Base-by-base conservation (phyloP, 2,329 filamentous ascomycete species). In the Spiromastix sp. region DNA sequence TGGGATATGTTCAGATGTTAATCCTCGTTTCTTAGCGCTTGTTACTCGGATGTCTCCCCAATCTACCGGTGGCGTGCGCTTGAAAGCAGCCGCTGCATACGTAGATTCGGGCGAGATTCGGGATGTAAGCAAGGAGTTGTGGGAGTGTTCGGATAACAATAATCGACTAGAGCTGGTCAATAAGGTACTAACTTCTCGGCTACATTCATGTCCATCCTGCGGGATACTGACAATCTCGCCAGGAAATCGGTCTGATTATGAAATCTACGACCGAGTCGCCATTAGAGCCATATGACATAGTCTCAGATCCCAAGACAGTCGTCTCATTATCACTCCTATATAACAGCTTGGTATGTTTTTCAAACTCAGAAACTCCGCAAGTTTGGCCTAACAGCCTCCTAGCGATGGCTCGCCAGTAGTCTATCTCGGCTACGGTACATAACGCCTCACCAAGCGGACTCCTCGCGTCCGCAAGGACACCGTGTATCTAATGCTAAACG, bases 361-460 rank as follows among this genome's bases (percentile, higher is more conserved):
- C 12, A 21, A 25, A 13, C 8, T 9, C 6, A 2, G 3, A 11
- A 30, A 5, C 13, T 8, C n/a, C 4, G 11, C 25, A 16, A 12
- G 30, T 16, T 24, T 34, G 39, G 30, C 32, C 47, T 50, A 34
- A 48, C 32, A 15, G 12, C 5, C 15, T 28, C 28, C 32, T 39
- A 68, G 64, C 91, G 93, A 67, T 98, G 91, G 91, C 74, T 98
- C 22, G 79, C 83, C 13, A 80, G 80, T 47, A 91, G 89, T 61
- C 77, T 93, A 27, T 66, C 71, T n/a, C 71, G 83, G 38, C 69
- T 98, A 35, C 76, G 91, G 27, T 79, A 89, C 51, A 85, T 95
- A 49, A 89, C 84, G 13, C 69, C 72, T 94, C 50, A 87, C 83
- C 21, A 70, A 72, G 73, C 75, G 24, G 77, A 85, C 56, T 77